Base-by-base conservation (phyloP, 495 filamentous ascomycete genomes). In the Xylaria intraflava region DNA sequence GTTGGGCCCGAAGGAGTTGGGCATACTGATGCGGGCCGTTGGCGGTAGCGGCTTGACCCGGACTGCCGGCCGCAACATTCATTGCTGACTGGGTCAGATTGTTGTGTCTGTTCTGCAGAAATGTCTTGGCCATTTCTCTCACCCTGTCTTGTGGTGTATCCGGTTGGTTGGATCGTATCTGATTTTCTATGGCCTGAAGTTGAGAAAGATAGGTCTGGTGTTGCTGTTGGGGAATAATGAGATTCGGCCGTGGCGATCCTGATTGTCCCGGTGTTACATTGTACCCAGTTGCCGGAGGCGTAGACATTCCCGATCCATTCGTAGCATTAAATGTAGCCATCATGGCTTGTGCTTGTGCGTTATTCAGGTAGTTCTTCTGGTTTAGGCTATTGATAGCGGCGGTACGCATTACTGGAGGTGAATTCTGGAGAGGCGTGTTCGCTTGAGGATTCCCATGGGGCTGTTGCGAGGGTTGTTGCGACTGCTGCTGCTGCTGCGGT, bases 1-100 rank as follows among this genome's bases (percentile, higher is more conserved):
- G 86, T 53, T 87, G 84, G 24, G 82, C 82, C 42, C 87, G 77
- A 62, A 89, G 80, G 60, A 87, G 82, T 38, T 85, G 83, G 17
- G 86, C 86, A 62, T 86, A 90, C 20, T 86, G 78, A 53, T 88
- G 85, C 6, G 84, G 83, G 44, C 72, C 63, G 48, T 70, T 67
- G 19, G 65, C 64, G 12, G 60, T 62, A n/a, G 58, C 59, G 17
- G 65, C 60, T 50, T 66, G 65, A 20, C 54, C 59, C 9, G 56
- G 58, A 11, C 65, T 72, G 12, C 84, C 85, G 9, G 83, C 81
- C 17, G 83, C 83, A 10, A 84, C 80, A 68, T 78, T 82, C 78
- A 88, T 85, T 2, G 86, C 84, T 6, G 75, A 72, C 57, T 81
- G 79, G 2, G 72, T 71, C 56, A 80, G 73, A 52, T 24, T 65